Conservation (phyloP, 768 basidiomycete genomes). For the Termitomyces sp. region DNA sequence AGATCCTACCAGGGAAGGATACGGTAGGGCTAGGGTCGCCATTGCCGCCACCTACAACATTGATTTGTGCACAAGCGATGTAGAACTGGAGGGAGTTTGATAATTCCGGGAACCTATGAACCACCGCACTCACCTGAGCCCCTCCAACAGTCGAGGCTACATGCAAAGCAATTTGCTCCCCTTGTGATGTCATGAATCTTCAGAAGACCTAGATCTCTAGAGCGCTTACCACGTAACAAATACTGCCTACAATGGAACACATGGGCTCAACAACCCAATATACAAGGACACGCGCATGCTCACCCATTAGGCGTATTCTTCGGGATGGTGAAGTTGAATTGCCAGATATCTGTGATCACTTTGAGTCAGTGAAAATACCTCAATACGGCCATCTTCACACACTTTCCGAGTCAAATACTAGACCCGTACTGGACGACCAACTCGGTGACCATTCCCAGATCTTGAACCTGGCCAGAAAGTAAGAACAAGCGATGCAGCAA, state of each 20-base stretch:
- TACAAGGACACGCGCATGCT: background rate
- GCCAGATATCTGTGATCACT: conserved; percentile 19
- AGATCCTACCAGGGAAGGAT: conserved; percentile 26
- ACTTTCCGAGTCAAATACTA: conserved; percentile 26
- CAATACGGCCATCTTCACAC: background rate
- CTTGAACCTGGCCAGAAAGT: conserved; percentile 28
- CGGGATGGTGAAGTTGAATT: conserved; percentile 30
- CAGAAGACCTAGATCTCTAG: background rate
- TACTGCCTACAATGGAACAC: conserved; percentile 18
- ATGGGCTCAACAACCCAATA: background rate
- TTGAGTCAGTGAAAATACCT: background rate
- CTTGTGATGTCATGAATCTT: conserved; percentile 2
- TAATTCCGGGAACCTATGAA: background rate
- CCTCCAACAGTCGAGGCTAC: conserved; percentile 21
- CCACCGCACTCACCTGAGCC: conserved; percentile 19
- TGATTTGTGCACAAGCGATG: conserved; percentile 32
- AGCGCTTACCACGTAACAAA: conserved; percentile 19
- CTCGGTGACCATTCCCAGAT: conserved; percentile 35
- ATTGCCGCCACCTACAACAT: conserved; percentile 26
- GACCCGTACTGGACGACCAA: conserved; percentile 24
- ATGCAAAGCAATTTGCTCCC: conserved; percentile 34
- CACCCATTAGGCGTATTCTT: conserved; percentile 28
- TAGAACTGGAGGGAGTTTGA: conserved; percentile 23
- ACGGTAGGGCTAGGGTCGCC: conserved; percentile 26
- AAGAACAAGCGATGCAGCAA: background rate